Conservation (phyloP, 2,329 filamentous ascomycete genomes). For the Talaromyces piceae region DNA sequence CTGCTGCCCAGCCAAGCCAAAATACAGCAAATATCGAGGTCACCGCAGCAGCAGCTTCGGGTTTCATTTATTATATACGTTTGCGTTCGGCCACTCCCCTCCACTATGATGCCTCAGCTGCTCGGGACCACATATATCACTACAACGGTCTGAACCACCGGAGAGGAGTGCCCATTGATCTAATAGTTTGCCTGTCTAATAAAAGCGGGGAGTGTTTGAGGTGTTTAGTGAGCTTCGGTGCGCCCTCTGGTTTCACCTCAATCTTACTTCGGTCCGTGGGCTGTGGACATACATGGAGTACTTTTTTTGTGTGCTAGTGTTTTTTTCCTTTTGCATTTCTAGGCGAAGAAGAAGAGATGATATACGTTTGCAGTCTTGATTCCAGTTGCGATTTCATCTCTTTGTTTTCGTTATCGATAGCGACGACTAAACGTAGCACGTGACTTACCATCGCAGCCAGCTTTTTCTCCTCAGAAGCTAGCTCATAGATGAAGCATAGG, state of each 20-base stretch:
- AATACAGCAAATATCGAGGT: background rate
- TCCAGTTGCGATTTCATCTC: background rate
- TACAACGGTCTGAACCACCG: background rate
- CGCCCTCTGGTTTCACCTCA: conserved; percentile 6
- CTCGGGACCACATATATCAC: background rate
- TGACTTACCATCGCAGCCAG: conserved; percentile 2
- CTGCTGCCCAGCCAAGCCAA: background rate
- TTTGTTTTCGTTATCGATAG: conserved; percentile 7
- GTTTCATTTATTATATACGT: background rate
- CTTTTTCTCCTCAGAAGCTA: background rate
- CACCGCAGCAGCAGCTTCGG: background rate
- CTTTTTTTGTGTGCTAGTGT: background rate
- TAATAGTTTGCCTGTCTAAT: background rate
- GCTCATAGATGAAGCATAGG: background rate
- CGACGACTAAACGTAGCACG: background rate
- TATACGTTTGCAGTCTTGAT: conserved; percentile 7
- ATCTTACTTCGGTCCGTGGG: conserved; percentile 2
- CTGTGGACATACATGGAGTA: conserved; percentile 3
- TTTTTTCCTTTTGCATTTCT: conserved; percentile 4
- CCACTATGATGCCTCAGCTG: background rate
- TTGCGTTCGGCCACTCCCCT: background rate
- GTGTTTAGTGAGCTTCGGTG: background rate
- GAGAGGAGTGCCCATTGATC: background rate
- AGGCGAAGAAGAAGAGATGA: conserved; percentile 8
- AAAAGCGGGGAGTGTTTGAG: background rate